phyloP scores from a whole-genome alignment of 2,329 filamentous ascomycete genomes.

The Ceratocystis variospora region DNA sequence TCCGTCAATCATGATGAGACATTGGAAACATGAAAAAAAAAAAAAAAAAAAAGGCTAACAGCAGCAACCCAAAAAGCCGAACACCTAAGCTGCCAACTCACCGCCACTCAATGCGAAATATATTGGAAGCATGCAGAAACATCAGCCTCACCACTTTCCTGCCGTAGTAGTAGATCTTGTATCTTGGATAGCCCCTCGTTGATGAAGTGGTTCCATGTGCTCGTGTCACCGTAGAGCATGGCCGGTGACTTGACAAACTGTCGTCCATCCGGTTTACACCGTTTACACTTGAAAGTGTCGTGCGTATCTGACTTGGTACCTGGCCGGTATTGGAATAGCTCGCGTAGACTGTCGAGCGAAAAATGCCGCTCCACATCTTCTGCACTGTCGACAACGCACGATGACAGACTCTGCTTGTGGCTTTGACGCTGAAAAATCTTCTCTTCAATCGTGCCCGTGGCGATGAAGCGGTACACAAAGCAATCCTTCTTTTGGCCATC shows the following conservation, averaged over 20 bases:
- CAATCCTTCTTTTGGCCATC: constrained; percentile 99
- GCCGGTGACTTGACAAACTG: constrained; percentile 84
- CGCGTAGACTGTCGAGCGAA: constrained; percentile 74
- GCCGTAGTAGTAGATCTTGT: constrained; percentile 78
- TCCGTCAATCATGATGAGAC: not conserved
- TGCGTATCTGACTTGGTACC: constrained; percentile 86
- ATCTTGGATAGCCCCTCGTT: constrained; percentile 65
- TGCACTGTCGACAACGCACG: constrained; percentile 87
- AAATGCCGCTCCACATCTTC: constrained; percentile 98
- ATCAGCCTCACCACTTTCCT: constrained; percentile 64
- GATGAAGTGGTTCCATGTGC: constrained; percentile 97
- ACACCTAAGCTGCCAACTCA: not conserved
- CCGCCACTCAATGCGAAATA: constrained; percentile 59
- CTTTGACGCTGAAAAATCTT: constrained; percentile 98
- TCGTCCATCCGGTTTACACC: constrained; percentile 74
- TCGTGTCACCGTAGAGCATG: constrained; percentile 94
- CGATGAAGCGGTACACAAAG: constrained; percentile 98
- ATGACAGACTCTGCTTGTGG: constrained; percentile 93
- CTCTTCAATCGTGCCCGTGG: constrained; percentile 93
- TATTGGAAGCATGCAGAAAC: constrained; percentile 98
- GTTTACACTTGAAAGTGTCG: constrained; percentile 96
- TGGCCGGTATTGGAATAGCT: constrained; percentile 83
- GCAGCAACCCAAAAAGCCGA: constrained; percentile 2
- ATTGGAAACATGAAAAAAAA: not conserved
- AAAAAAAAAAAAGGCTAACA: not conserved